phyloP scores from a whole-genome alignment of 495 filamentous ascomycete genomes.

The Podospora pseudoanserina region DNA sequence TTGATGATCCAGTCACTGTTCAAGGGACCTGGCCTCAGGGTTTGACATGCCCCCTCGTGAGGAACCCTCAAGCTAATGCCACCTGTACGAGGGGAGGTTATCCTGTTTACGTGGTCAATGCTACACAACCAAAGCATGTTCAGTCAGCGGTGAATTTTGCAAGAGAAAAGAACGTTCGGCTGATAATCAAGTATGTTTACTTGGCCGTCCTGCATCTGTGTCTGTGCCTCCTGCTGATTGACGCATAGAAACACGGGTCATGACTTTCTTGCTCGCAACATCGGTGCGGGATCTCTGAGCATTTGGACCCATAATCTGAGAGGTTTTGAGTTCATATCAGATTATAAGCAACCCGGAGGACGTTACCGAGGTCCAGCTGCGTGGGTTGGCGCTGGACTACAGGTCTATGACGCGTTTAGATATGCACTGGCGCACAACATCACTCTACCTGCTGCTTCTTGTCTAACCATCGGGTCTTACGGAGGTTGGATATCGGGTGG shows the following conservation, averaged over 20 bases:
- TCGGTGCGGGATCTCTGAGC: slow-evolving; percentile 18
- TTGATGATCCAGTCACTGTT: slow-evolving; percentile 38
- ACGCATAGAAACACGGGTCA: slow-evolving; percentile 13
- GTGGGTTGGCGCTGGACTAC: slow-evolving; percentile 11
- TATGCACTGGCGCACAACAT: slow-evolving; percentile 17
- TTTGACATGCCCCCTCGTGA: slow-evolving; percentile 31
- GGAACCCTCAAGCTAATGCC: slow-evolving; percentile 12
- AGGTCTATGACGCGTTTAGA: slow-evolving; percentile 20
- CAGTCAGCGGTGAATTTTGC: slow-evolving; percentile 51
- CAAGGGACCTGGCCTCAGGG: slow-evolving; percentile 40
- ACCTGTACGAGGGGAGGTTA: slow-evolving; percentile 29
- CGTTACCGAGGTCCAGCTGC: slow-evolving; percentile 14
- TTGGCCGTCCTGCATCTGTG: neutral
- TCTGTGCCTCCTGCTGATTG: neutral
- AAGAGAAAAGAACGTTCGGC: slow-evolving; percentile 39
- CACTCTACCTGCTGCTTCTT: slow-evolving; percentile 33
- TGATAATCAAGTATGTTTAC: slow-evolving; percentile 6
- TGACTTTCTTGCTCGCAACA: slow-evolving; percentile 19
- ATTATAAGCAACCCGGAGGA: slow-evolving; percentile 9
- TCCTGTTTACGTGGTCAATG: slow-evolving; percentile 50
- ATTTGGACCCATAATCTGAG: slow-evolving; percentile 17
- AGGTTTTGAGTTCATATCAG: slow-evolving; percentile 9
- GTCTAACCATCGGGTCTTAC: slow-evolving; percentile 4
- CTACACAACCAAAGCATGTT: slow-evolving; percentile 43
- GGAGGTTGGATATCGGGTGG: slow-evolving; percentile 46